Evolutionary conservation across 805 yeast species (phyloP).

Genomic region (Schizosaccharomyces lindneri): DNA sequence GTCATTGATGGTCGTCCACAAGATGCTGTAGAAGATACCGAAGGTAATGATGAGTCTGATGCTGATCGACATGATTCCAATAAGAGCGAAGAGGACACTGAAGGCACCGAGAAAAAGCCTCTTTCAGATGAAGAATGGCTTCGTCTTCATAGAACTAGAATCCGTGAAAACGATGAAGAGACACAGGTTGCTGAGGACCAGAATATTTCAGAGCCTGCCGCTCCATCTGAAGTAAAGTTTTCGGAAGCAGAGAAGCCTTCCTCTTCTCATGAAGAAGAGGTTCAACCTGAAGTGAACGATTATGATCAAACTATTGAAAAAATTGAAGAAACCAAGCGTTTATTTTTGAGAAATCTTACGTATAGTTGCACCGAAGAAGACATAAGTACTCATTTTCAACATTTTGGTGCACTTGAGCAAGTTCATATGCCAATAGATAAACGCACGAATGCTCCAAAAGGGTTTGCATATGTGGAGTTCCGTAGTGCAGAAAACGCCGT

Average conservation of each 20-base stretch:
- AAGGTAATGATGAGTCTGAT: background rate
- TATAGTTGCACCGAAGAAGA: conserved; percentile 65
- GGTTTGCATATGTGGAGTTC: conserved; percentile 69
- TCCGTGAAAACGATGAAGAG: background rate
- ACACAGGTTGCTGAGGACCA: background rate
- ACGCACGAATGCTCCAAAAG: conserved; percentile 73
- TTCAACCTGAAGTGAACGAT: conserved; percentile 3
- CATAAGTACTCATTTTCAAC: conserved; percentile 34
- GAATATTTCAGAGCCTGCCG: background rate
- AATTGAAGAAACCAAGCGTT: conserved; percentile 35
- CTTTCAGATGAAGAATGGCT: conserved; percentile 10
- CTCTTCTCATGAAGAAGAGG: background rate
- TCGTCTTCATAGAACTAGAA: background rate
- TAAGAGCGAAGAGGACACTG: background rate
- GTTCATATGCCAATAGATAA: conserved; percentile 71
- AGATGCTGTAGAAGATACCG: background rate
- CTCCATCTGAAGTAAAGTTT: background rate
- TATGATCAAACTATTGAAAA: conserved; percentile 4
- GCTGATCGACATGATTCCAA: background rate
- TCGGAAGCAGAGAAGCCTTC: conserved; percentile 4
- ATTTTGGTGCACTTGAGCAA: conserved; percentile 56
- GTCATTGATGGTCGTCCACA: conserved; percentile 5
- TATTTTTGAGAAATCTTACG: conserved; percentile 66
- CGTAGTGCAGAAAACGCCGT: conserved; percentile 47
- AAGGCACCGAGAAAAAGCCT: background rate